phyloP scores from a whole-genome alignment of 345 rosid genomes.

The Moricandia arvensis region DNA sequence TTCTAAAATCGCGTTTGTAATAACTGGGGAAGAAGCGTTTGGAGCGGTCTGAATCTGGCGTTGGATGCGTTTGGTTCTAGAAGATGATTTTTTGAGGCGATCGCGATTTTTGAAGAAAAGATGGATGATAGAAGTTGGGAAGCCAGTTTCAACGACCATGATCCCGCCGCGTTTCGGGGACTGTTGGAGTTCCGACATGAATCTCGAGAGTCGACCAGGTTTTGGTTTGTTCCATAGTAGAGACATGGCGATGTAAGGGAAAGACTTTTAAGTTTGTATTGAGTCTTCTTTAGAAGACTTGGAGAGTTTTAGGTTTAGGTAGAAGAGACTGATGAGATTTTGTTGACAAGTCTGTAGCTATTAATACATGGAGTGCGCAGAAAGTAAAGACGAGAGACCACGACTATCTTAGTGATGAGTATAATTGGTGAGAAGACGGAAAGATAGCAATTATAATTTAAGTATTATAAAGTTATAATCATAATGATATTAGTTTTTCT shows the following conservation, averaged over 20 bases:
- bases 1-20: background rate
- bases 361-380: no score
- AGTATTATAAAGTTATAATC: no score
- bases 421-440: constrained; percentile 14
- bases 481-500: background rate
- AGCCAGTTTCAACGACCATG: constrained; percentile 78
- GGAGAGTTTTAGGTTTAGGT: no score
- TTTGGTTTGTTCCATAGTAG: constrained; percentile 58
- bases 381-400: constrained; percentile 22
- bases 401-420: constrained; percentile 34
- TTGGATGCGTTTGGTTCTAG: constrained; percentile 42
- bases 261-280: background rate
- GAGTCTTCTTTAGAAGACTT: background rate
- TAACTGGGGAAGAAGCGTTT: constrained; percentile 2
- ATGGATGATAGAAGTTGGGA: constrained; percentile 78
- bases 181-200: constrained; percentile 66
- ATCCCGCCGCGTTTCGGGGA: constrained; percentile 61
- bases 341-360: no score
- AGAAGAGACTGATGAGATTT: no score
- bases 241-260: constrained; percentile 47
- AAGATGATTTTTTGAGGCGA: constrained; percentile 48
- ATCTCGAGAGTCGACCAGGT: constrained; percentile 49
- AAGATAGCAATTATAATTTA: constrained; percentile 6
- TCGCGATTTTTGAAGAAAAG: constrained; percentile 80
- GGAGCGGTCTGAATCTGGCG: constrained; percentile 24